A percentile compares a stretch with the other conserved stretches of the same genome.
Conservation (phyloP, 2,329 filamentous ascomycete species). For the Pseudogymnoascus pannorum region DNA sequence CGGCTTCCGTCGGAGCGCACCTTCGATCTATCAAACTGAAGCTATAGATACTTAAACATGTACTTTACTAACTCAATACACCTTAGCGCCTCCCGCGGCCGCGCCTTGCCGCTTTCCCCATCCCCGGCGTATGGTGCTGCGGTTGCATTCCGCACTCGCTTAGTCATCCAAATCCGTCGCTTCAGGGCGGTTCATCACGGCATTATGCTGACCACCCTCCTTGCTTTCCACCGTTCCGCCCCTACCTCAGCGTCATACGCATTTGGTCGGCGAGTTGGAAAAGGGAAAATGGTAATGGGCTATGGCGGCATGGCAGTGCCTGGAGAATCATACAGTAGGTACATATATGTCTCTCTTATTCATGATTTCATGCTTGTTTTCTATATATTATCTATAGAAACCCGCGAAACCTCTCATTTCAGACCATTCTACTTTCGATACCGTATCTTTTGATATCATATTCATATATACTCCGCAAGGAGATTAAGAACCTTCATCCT, state of each 20-base stretch:
- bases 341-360: neutral
- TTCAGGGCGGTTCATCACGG: neutral
- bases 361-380: neutral
- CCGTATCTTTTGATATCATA: neutral
- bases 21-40: neutral
- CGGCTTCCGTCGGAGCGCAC: neutral
- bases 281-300: constrained; percentile 25
- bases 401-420: neutral
- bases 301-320: constrained; percentile 27
- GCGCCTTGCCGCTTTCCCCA: neutral
- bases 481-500: constrained; percentile 39
- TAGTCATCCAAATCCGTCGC: neutral
- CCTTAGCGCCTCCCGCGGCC: neutral
- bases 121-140: neutral
- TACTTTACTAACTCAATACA: neutral
- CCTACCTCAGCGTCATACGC: constrained; percentile 11
- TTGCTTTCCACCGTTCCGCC: neutral
- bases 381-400: neutral
- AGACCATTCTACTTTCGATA: neutral
- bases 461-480: constrained; percentile 24
- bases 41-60: neutral
- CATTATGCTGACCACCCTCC: neutral
- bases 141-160: neutral
- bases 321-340: neutral
- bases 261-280: constrained; percentile 24